phyloP scores from a whole-genome alignment of 2,329 filamentous ascomycete species.

The Fusarium sp. region DNA sequence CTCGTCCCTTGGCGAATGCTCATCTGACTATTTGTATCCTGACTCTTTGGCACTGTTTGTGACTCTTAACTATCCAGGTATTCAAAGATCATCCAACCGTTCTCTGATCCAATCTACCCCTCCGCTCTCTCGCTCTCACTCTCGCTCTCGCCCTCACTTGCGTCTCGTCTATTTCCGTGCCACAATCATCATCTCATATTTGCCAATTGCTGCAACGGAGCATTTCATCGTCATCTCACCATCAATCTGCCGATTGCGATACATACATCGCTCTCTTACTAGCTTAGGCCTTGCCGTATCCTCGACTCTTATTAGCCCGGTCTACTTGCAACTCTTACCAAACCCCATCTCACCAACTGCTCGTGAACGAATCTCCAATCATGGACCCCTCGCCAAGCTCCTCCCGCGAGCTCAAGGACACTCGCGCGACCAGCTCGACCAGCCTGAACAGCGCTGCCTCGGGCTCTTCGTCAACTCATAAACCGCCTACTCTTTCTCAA shows the following conservation, averaged over 20 bases:
- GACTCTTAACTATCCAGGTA: slow-evolving; percentile 13
- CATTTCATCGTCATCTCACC: slow-evolving; percentile 6
- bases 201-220: slow-evolving; percentile 19
- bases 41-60: slow-evolving; percentile 10
- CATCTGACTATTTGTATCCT: slow-evolving; percentile 28
- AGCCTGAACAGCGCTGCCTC: slow-evolving; percentile 47
- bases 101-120: slow-evolving; percentile 15
- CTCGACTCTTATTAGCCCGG: background rate
- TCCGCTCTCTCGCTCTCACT: background rate
- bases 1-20: slow-evolving; percentile 23
- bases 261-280: background rate
- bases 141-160: background rate
- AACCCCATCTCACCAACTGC: slow-evolving; percentile 26
- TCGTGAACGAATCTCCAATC: slow-evolving; percentile 16
- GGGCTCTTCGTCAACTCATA: slow-evolving; percentile 42
- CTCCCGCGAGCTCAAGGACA: slow-evolving; percentile 47
- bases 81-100: slow-evolving; percentile 15
- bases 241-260: background rate
- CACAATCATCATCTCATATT: slow-evolving; percentile 17
- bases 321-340: slow-evolving; percentile 3
- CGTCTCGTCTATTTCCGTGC: slow-evolving; percentile 16
- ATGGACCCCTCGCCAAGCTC: slow-evolving; percentile 47
- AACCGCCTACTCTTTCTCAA: slow-evolving; percentile 43
- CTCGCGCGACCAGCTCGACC: slow-evolving; percentile 46
- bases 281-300: background rate